Evolutionary conservation across 2,329 filamentous ascomycete species (phyloP).

Genomic region (Exophiala sideris): DNA sequence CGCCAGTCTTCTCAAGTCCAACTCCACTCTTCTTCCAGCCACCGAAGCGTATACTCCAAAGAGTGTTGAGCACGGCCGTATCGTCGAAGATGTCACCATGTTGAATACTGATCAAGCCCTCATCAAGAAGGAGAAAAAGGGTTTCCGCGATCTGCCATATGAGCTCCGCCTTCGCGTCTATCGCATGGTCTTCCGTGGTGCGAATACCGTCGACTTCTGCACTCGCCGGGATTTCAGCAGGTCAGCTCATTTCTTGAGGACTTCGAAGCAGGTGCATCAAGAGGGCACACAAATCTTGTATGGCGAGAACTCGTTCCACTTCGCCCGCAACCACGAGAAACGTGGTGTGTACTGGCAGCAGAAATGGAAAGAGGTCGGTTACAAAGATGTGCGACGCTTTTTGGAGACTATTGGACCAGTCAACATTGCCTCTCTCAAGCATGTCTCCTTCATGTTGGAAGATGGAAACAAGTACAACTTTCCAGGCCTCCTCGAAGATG

Average conservation of each 20-base stretch:
- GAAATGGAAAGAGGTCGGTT: conserved; percentile 47
- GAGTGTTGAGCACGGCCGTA: not conserved
- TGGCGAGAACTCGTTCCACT: conserved; percentile 48
- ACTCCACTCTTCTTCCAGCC: not conserved
- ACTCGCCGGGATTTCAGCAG: conserved; percentile 37
- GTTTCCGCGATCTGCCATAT: conserved; percentile 38
- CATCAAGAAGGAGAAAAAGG: conserved; percentile 7
- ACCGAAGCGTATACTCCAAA: not conserved
- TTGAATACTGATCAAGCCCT: not conserved
- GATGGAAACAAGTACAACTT: conserved; percentile 44
- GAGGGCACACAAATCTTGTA: conserved; percentile 50
- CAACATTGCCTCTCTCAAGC: conserved; percentile 46
- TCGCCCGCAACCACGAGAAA: conserved; percentile 36
- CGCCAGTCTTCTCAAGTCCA: not conserved
- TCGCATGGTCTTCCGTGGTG: conserved; percentile 38
- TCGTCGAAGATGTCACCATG: not conserved
- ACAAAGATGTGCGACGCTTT: conserved; percentile 44
- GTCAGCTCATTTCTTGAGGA: conserved; percentile 46
- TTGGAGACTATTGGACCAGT: conserved; percentile 47
- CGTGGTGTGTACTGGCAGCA: conserved; percentile 42
- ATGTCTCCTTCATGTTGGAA: conserved; percentile 44
- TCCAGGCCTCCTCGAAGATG: conserved; percentile 30
- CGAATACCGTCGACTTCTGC: conserved; percentile 36
- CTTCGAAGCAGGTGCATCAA: conserved; percentile 43
- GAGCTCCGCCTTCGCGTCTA: conserved; percentile 51